Base-by-base conservation (phyloP, 1,139 yeast genomes). In the Yamadazyma taylorii region DNA sequence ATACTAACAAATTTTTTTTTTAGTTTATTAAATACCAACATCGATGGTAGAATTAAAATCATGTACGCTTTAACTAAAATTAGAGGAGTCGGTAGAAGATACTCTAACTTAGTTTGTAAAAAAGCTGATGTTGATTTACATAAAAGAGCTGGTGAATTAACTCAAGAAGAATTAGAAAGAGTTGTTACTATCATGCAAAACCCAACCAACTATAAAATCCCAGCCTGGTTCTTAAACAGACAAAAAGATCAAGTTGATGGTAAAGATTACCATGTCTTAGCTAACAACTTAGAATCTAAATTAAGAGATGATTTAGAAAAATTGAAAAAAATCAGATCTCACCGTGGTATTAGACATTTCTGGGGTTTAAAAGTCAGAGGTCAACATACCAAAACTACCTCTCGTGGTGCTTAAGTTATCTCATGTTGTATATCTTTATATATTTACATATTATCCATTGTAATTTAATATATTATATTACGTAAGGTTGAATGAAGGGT, bases 51-150 rank as follows among this genome's bases (percentile, higher is more conserved):
- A 88, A 90, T 90, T 83, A 94, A 94, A 86, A 85, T 94, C 77
- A 94, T 92, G 94, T 94, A 89, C 87, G 99, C 99, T 75, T 82
- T 94, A 80, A 90, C 98, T 84, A 87, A 90, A 79, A 94, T 94
- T 70, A 87, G 96, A 82, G 99, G 99, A 88, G 97, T 94, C 69
- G 98, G 98, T 79, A 95, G 97, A 79, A 95, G 99, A 81, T 94
- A 92, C 87, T 82, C 98, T 77, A 94, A 92, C 92, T 82, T 94
- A 80, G 96, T 92, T 70, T 94, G 97, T 83, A 94, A 94, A 87
- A 94, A 90, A 85, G 99, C 99, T 66, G 99, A 92, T 81, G 95
- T 92, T 70, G 95, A 88, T 72, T 85, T 92, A 75, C 69, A 78
- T 77, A 92, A 92, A 86, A 88, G 99, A 79, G 99, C 99, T 64